phyloP scores from a whole-genome alignment of 805 yeast species.

The Monosporozyma yasuniensis region DNA sequence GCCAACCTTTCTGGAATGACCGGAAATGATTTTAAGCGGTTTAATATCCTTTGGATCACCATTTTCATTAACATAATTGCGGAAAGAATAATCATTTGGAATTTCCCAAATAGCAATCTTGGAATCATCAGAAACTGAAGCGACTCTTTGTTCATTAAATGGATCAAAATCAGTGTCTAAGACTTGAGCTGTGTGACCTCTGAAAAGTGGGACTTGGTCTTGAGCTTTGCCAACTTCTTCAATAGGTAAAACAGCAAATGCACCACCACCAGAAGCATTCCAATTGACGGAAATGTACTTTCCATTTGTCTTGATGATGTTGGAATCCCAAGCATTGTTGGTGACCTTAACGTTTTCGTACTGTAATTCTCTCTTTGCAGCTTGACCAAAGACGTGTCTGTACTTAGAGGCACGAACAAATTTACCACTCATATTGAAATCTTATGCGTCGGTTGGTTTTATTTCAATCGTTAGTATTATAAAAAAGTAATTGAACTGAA shows the following conservation, averaged over 20 bases:
- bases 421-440: conserved; percentile 47
- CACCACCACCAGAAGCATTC: conserved; percentile 96
- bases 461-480: neutral
- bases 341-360: conserved; percentile 55
- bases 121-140: conserved; percentile 75
- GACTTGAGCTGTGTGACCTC: conserved; percentile 94
- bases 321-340: conserved; percentile 94
- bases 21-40: conserved; percentile 62
- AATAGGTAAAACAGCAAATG: conserved; percentile 88
- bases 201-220: conserved; percentile 83
- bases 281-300: conserved; percentile 80
- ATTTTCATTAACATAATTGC: conserved; percentile 43
- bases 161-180: conserved; percentile 95
- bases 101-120: conserved; percentile 80
- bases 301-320: conserved; percentile 79
- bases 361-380: conserved; percentile 44
- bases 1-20: conserved; percentile 93
- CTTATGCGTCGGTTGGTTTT: neutral
- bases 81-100: conserved; percentile 73
- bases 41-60: conserved; percentile 58
- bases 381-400: conserved; percentile 93
- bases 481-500: neutral
- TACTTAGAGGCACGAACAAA: conserved; percentile 95
- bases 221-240: conserved; percentile 85
- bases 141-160: conserved; percentile 64